Percentiles rank a stretch among this genome's conserved stretches.
Conservation (phyloP, 257 asterid genomes). For the Paraleonurus japonicus region DNA sequence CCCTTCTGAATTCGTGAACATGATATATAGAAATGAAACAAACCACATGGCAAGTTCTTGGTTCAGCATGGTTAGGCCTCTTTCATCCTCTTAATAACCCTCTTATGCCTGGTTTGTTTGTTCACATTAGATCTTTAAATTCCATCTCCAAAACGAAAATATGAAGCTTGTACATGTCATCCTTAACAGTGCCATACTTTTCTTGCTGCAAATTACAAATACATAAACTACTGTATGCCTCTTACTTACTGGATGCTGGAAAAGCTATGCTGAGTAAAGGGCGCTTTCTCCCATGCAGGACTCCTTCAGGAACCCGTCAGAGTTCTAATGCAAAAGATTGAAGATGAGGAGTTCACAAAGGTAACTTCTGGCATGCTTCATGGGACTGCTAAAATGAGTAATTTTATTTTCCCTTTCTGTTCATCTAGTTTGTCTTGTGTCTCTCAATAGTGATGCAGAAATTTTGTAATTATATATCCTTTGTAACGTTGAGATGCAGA, state of each 20-base stretch:
- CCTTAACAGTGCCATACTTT: slow-evolving; percentile 6
- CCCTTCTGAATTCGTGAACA: too few species aligned
- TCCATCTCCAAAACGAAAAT: background rate
- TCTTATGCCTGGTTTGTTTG: background rate
- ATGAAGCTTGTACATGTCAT: slow-evolving; percentile 17
- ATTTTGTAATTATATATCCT: background rate
- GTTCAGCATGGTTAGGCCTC: background rate
- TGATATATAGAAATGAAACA: background rate
- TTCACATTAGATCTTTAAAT: background rate
- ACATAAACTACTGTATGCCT: slow-evolving; percentile 17
- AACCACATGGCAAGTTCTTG: background rate
- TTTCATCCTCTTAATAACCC: background rate
- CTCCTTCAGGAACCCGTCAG: slow-evolving; percentile 80
- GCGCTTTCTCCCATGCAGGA: slow-evolving; percentile 46
- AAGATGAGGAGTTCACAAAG: slow-evolving; percentile 68
- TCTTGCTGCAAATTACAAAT: slow-evolving; percentile 6
- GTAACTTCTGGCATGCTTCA: slow-evolving; percentile 39
- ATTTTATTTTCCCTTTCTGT: background rate
- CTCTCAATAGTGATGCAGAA: too few species aligned
- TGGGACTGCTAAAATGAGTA: slow-evolving; percentile 1
- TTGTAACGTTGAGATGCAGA: slow-evolving; percentile 2
- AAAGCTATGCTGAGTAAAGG: slow-evolving; percentile 1
- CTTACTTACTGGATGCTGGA: slow-evolving; percentile 13
- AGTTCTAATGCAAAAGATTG: slow-evolving; percentile 73
- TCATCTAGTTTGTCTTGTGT: slow-evolving; percentile 2